Evolutionary conservation across 192 early-diverging fungal species (phyloP), one percentile per base, ranked within the genome.

Genomic region (Glomus cerebriforme): DNA sequence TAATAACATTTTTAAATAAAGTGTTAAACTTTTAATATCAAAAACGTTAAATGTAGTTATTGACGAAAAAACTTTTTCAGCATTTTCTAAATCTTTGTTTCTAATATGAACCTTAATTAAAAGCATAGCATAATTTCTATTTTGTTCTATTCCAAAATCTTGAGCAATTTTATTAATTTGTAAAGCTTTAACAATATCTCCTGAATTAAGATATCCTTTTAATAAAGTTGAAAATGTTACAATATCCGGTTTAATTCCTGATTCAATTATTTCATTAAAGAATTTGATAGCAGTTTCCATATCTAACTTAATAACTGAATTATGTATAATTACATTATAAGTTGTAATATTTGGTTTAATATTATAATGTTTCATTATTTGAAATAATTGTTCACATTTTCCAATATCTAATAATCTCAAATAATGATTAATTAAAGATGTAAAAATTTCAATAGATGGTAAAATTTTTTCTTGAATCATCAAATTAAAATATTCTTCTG

Each of bases 281-380:
- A 85, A 82, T 13, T 73, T 73, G 13, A 82, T 47, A 7, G 81
- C 83, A 15, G 81, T 76, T 24, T 80, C 71, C 47, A 87, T 85
- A 59, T 87, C 81, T 3, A 81, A 37, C 58, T 82, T 79, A 29
- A 63, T 27, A 3, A 74, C 67, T 15, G 80, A 78, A 64, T 87
- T 81, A 26, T 81, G 70, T 78, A 87, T 83, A 43, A 87, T 59
- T 9, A 79, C 69, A 63, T 87, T 87, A 75, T 85, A 87, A 17
- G 81, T 85, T 6, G 78, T 82, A 2, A 83, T 43, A 45, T 77
- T 82, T 19, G 86, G 86, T 47, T 83, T 24, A 29, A 85, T 79
- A 6, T 64, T 32, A 1, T 60, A 49, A 13, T 59, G 26, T 68
- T 81, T 83, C 86, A 87, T 87, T 4, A 29, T 26, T 24, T 75